Evolutionary conservation across 2,329 filamentous ascomycete species (phyloP), one percentile per base, ranked within the genome.

Genomic region (Periglandula ipomoeae): DNA sequence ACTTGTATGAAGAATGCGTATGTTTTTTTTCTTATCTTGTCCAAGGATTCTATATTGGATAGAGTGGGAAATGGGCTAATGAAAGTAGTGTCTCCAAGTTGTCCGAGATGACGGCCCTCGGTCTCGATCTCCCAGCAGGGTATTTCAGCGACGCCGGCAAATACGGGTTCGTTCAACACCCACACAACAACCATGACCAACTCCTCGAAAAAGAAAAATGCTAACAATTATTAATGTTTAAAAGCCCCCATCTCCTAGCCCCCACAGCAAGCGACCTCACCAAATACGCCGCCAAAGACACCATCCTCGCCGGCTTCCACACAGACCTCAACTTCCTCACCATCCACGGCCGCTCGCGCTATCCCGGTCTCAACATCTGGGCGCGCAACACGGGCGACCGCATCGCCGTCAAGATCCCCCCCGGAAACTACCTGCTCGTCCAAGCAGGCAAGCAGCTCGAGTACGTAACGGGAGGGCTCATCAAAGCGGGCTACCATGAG

Each of bases 271-370:
- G 78, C 0, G 75, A 82, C 58, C 71, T 82, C 11, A 47, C 53
- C 11, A 76, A 72, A 50, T 78, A 80, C 65, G 75, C 74, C 42
- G 43, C 61, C 3, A 65, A 69, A 45, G 71, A 80, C 65, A 81
- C 76, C 44, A 81, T 82, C 57, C 72, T 82, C 15, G 78, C 78
- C 15, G 78, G 78, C 35, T 82, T 82, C 67, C 78, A 82, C 62
- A 81, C 78, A 1, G 78, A 82, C 58, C 75, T 82, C 50, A 82
- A 82, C 70, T 82, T 81, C 61, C 70, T 82, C 46, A 82, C 78
- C 54, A 82, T 82, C 63, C 78, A 82, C 66, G 78, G 78, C 49
- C 78, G 78, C 55, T 79, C 75, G 26, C 75, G 78, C 51, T 82
- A 79, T 56, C 78, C 78, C 0, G 78, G 78, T 2, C 70, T 82